Evolutionary conservation across 345 rosid species (phyloP).

Genomic region (Hevea brasiliensis): DNA sequence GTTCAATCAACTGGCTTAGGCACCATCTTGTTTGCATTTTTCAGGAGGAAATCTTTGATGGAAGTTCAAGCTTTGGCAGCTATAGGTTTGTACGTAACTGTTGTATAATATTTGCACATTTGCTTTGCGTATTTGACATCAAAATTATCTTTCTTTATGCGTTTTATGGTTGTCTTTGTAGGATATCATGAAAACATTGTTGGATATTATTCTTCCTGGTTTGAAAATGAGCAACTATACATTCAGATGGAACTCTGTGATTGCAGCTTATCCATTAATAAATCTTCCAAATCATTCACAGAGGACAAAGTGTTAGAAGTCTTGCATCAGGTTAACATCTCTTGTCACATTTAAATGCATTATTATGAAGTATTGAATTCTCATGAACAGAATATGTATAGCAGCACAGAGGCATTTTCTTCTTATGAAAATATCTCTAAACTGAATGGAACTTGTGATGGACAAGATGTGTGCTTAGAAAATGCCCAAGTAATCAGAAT

Average conservation of each 20-base stretch:
- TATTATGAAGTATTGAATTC: not conserved
- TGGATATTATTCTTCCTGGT: conserved; percentile 90
- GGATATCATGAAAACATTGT: conserved; percentile 84
- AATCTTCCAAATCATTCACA: conserved; percentile 37
- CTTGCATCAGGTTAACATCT: conserved; percentile 63
- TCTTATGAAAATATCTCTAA: not conserved
- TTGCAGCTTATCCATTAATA: conserved; percentile 65
- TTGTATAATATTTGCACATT: not conserved
- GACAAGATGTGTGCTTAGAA: not conserved
- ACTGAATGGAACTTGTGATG: not conserved
- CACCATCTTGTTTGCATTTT: conserved; percentile 16
- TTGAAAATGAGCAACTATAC: conserved; percentile 88
- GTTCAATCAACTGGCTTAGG: conserved; percentile 11
- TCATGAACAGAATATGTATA: not conserved
- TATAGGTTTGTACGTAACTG: conserved; percentile 49
- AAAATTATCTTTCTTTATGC: conserved; percentile 4
- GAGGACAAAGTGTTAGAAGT: conserved; percentile 61
- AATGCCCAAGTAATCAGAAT: not conserved
- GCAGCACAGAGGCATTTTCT: not conserved
- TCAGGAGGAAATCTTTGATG: conserved; percentile 94
- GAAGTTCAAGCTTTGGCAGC: conserved; percentile 99
- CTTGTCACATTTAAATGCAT: not conserved
- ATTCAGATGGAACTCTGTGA: conserved; percentile 97
- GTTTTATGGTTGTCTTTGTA: conserved; percentile 26
- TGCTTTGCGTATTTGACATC: not conserved